Conservation (phyloP, 2,329 filamentous ascomycete genomes). For the Trichoderma sp. region DNA sequence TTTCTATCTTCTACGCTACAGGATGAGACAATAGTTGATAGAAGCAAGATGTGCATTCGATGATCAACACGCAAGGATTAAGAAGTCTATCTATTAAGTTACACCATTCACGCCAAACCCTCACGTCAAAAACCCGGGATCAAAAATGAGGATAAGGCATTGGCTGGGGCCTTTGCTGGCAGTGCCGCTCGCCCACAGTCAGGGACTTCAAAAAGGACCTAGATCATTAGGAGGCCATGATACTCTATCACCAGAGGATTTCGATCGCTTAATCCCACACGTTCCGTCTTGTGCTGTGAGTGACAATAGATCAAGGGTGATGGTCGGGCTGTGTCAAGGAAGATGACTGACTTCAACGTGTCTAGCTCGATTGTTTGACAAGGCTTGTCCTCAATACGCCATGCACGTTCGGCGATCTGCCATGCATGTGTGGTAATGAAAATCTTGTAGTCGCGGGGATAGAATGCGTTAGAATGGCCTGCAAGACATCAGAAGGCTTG, state of each 20-base stretch:
- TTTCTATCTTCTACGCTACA: too few species aligned
- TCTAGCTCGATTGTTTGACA: not conserved
- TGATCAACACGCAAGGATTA: not conserved
- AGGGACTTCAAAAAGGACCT: not conserved
- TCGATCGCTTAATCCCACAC: not conserved
- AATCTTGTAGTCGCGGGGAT: not conserved
- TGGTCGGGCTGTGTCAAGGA: not conserved
- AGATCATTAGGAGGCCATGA: not conserved
- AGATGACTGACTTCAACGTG: not conserved
- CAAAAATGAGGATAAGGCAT: not conserved
- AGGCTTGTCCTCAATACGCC: not conserved
- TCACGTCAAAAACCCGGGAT: not conserved
- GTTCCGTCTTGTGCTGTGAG: not conserved
- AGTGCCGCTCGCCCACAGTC: not conserved
- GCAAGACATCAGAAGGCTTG: not conserved
- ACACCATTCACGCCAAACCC: not conserved
- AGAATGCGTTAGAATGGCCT: not conserved
- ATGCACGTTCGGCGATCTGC: not conserved
- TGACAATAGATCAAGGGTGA: not conserved
- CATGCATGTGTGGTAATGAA: constrained; percentile 1
- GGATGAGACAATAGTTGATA: not conserved
- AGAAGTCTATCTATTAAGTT: not conserved
- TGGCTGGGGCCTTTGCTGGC: not conserved
- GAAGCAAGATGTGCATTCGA: not conserved
- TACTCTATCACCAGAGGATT: not conserved